Conservation (phyloP, 108 stramenopile genomes). For the Cafeteria roenbergensis region DNA sequence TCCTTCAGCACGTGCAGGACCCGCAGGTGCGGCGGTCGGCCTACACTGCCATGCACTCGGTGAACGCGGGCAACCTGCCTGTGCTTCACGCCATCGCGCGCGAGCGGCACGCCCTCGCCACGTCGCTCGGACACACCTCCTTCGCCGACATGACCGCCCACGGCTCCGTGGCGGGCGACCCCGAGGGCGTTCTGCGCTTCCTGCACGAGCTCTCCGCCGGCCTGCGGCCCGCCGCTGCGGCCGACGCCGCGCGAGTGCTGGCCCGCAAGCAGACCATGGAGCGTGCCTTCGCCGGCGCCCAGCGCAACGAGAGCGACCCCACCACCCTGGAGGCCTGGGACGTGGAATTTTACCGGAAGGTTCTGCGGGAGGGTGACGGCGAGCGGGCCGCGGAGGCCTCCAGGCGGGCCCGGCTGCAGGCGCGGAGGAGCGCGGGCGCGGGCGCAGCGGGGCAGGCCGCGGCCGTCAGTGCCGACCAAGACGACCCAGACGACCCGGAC, state of each 20-base stretch:
- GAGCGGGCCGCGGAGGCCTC: background rate
- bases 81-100: background rate
- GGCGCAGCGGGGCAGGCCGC: no score
- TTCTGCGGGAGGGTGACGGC: conserved; percentile 22
- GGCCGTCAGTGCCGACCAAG: no score
- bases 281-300: background rate
- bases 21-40: background rate
- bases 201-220: background rate
- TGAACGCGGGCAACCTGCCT: background rate
- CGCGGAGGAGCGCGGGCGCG: no score
- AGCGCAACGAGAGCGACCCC: conserved; percentile 32
- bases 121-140: background rate
- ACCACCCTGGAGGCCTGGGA: conserved; percentile 71
- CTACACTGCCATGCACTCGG: background rate
- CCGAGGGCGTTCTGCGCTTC: background rate
- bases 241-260: background rate
- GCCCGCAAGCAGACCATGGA: background rate
- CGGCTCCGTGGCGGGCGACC: background rate
- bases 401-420: no score
- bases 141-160: background rate
- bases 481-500: no score
- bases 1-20: background rate
- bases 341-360: conserved; percentile 53
- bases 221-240: background rate
- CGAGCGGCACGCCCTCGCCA: background rate